Conservation (phyloP, 1,284 basidiomycete species). For the Moesziomyces globuligerus region DNA sequence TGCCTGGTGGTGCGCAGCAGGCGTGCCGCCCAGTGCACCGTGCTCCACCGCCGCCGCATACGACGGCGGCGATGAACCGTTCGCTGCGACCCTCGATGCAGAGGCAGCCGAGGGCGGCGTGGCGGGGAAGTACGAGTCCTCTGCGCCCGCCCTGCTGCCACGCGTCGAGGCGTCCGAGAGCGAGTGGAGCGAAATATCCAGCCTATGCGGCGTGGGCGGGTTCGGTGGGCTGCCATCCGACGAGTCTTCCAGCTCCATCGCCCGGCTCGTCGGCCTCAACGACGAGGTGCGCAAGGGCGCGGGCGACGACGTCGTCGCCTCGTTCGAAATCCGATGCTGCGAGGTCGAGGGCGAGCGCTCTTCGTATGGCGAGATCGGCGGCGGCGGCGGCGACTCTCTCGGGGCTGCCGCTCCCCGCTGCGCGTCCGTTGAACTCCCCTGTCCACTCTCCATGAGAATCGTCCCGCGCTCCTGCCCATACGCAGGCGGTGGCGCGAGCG, state of each 20-base stretch:
- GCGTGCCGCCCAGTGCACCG: slow-evolving; percentile 38
- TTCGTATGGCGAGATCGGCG: slow-evolving; percentile 47
- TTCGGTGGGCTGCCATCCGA: slow-evolving; percentile 68
- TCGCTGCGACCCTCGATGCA: not conserved
- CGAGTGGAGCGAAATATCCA: slow-evolving; percentile 71
- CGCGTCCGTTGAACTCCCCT: slow-evolving; percentile 38
- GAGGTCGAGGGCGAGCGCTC: slow-evolving; percentile 37
- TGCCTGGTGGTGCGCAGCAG: slow-evolving; percentile 35
- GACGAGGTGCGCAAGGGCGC: slow-evolving; percentile 35
- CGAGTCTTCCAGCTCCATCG: slow-evolving; percentile 32
- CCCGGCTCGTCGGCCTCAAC: slow-evolving; percentile 26
- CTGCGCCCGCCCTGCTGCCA: slow-evolving; percentile 6
- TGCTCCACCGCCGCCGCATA: slow-evolving; percentile 26
- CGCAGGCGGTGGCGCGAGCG: slow-evolving; percentile 64
- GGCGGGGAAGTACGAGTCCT: slow-evolving; percentile 47
- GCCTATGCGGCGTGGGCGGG: slow-evolving; percentile 71
- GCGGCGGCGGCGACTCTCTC: slow-evolving; percentile 38
- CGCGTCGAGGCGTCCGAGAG: slow-evolving; percentile 34
- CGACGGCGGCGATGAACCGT: slow-evolving; percentile 22
- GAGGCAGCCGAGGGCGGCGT: slow-evolving; percentile 27
- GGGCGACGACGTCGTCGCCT: slow-evolving; percentile 7
- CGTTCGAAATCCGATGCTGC: slow-evolving; percentile 5
- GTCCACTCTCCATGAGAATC: slow-evolving; percentile 63
- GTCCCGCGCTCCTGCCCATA: slow-evolving; percentile 67
- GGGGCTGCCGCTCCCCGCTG: slow-evolving; percentile 5